Evolutionary conservation across 495 filamentous ascomycete species (phyloP).

Genomic region (Talaromyces proteolyticus): DNA sequence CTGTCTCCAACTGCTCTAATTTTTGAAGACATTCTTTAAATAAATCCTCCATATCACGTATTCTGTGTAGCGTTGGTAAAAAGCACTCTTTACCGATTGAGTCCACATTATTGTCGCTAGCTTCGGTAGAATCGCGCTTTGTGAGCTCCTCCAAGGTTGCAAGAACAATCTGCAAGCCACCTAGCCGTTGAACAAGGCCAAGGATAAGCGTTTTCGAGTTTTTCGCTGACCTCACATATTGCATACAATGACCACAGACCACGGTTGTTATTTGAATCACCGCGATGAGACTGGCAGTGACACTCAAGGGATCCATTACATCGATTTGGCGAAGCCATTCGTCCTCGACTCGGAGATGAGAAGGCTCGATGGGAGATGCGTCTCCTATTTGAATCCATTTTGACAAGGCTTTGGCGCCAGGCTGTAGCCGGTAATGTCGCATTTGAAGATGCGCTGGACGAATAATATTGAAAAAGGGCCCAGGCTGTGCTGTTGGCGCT

Average conservation of each 20-base stretch:
- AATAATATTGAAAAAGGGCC: background rate
- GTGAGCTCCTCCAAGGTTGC: background rate
- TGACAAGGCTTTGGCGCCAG: background rate
- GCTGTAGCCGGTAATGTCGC: background rate
- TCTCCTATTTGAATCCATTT: background rate
- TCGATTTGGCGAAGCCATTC: background rate
- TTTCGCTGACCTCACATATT: constrained; percentile 2
- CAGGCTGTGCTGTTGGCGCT: background rate
- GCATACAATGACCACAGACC: constrained; percentile 1
- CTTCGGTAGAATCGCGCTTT: background rate
- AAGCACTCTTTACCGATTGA: background rate
- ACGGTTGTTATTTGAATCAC: constrained; percentile 3
- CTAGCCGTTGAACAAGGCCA: constrained; percentile 1
- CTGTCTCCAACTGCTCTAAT: background rate
- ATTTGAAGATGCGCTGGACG: background rate
- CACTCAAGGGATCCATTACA: constrained; percentile 1
- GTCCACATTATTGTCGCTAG: background rate
- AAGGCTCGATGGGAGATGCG: background rate
- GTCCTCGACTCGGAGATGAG: background rate
- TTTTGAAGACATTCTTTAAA: constrained; percentile 4
- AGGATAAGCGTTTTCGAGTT: constrained; percentile 1
- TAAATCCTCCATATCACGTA: background rate
- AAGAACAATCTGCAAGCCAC: constrained; percentile 3
- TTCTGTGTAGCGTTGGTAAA: background rate
- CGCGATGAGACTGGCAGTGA: constrained; percentile 4